Percentiles rank a stretch among this genome's conserved stretches.
Evolutionary conservation across 306 rosid genomes (phyloP).

Genomic region (Dryas drummondii): DNA sequence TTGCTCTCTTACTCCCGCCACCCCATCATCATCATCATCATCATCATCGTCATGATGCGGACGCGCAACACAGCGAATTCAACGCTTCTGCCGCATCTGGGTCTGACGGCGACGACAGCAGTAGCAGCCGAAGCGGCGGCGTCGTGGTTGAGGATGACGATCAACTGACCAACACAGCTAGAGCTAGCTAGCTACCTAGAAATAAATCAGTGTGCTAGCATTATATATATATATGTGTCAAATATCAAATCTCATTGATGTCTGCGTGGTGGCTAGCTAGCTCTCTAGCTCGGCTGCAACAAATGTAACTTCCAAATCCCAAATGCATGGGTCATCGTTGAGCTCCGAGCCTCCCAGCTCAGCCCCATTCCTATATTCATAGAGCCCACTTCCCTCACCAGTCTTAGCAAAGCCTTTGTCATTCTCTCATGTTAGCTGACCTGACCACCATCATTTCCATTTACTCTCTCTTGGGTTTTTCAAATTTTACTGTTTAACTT

Average conservation of each 20-base stretch:
- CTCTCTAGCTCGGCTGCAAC: too few species aligned
- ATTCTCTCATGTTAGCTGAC: background rate
- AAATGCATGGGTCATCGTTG: too few species aligned
- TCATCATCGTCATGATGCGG: slow-evolving; percentile 34
- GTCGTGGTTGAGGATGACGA: slow-evolving; percentile 4
- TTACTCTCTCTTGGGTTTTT: background rate
- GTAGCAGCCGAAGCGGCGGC: slow-evolving; percentile 43
- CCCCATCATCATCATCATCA: background rate
- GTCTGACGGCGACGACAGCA: slow-evolving; percentile 9
- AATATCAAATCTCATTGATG: background rate
- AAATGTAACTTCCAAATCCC: too few species aligned
- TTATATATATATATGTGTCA: too few species aligned
- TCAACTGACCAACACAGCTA: background rate
- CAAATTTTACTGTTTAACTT: background rate
- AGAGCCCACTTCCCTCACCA: background rate
- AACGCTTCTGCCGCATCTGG: too few species aligned
- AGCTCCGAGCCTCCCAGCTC: too few species aligned
- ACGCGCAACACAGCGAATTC: slow-evolving; percentile 3
- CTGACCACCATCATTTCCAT: background rate
- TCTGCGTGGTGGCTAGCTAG: too few species aligned
- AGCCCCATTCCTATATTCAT: too few species aligned
- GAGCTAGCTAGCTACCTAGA: too few species aligned
- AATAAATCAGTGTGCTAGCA: background rate
- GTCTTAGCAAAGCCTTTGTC: background rate
- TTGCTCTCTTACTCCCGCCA: slow-evolving; percentile 3